These are phyloP conservation scores for Leccinum subspadiceum DNA, from an alignment of 1,284 basidiomycete species.

Conservation along the genomic window DNA sequence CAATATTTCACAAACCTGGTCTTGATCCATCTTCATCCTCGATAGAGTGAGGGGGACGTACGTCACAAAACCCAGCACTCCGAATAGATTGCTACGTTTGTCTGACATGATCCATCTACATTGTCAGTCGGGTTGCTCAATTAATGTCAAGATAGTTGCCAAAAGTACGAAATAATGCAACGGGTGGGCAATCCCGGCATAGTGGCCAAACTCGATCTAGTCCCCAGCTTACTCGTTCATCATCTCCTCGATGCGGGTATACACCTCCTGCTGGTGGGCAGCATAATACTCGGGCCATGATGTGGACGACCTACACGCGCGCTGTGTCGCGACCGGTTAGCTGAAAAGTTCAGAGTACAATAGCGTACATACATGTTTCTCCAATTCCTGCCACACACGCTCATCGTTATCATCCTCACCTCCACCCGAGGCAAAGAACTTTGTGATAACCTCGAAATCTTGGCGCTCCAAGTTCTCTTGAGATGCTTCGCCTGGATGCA, in stretches of 20 bases:
- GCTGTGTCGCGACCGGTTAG: conserved; percentile 34
- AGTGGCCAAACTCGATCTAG: background rate
- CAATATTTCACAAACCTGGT: conserved; percentile 37
- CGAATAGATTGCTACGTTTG: conserved; percentile 17
- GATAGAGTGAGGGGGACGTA: conserved; percentile 25
- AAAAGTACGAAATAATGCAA: conserved; percentile 3
- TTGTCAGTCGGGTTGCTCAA: background rate
- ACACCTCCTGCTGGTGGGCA: conserved; percentile 42
- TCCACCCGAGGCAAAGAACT: conserved; percentile 50
- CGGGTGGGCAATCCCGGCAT: background rate
- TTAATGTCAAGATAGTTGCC: conserved; percentile 1
- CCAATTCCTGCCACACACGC: conserved; percentile 44
- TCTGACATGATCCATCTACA: background rate
- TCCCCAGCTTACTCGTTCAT: conserved; percentile 16
- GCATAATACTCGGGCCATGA: conserved; percentile 61
- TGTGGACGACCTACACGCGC: conserved; percentile 42
- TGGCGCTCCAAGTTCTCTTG: conserved; percentile 23
- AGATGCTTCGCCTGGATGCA: background rate
- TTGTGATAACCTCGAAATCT: conserved; percentile 48
- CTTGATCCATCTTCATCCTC: conserved; percentile 21
- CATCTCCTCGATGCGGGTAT: conserved; percentile 35
- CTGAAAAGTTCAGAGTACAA: background rate
- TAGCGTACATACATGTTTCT: conserved; percentile 35
- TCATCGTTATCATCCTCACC: conserved; percentile 46
- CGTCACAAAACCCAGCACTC: conserved; percentile 5